Evolutionary conservation across 352 stramenopile genomes (phyloP).

Genomic region (Phytophthora europaea): DNA sequence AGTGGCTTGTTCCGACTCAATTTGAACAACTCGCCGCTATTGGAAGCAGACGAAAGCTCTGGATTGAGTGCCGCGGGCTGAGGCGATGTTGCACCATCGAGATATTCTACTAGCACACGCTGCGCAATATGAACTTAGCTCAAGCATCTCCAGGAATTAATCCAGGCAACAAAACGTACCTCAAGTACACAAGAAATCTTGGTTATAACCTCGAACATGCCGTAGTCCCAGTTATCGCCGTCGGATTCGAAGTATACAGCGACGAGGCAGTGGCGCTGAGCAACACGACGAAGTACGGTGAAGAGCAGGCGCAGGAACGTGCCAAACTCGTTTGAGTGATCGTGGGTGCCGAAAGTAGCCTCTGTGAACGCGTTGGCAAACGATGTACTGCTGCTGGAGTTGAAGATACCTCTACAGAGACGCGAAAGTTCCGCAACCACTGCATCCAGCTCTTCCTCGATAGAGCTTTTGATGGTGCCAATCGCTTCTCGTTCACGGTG

Average conservation of each 20-base stretch:
- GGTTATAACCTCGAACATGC: constrained; percentile 71
- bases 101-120: constrained; percentile 73
- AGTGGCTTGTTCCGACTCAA: constrained; percentile 68
- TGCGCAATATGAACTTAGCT: constrained; percentile 19
- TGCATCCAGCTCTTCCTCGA: constrained; percentile 71
- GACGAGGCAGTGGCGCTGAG: constrained; percentile 76
- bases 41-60: constrained; percentile 19
- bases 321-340: constrained; percentile 73
- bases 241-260: constrained; percentile 71
- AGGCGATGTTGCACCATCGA: constrained; percentile 51
- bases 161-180: constrained; percentile 35
- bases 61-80: constrained; percentile 36
- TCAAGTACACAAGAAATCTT: constrained; percentile 74
- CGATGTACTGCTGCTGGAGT: constrained; percentile 78
- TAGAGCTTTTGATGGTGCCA: constrained; percentile 75
- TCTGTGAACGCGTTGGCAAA: constrained; percentile 83
- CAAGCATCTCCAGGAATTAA: not conserved
- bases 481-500: constrained; percentile 83
- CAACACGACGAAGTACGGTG: constrained; percentile 70
- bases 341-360: constrained; percentile 74
- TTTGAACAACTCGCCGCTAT: constrained; percentile 59
- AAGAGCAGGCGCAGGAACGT: constrained; percentile 77
- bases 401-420: constrained; percentile 81
- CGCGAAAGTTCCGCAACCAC: constrained; percentile 72
- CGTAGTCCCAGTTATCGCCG: constrained; percentile 73